Evolutionary conservation across 805 yeast genomes (phyloP), one percentile per base, ranked within the genome.

Genomic region (Saccharomyces eubayanus): DNA sequence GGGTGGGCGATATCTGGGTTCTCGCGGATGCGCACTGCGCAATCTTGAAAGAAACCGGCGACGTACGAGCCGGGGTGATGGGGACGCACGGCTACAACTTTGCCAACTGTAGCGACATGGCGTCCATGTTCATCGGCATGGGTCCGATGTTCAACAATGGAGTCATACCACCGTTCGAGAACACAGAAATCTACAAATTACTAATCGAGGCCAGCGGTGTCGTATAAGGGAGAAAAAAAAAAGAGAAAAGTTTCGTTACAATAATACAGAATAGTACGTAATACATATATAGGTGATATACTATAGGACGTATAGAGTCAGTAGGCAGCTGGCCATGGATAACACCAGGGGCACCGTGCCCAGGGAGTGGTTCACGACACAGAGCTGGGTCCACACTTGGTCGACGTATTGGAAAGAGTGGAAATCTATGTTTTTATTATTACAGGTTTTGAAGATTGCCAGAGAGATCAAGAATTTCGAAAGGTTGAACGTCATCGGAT

Each of bases 1-100:
- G 97, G 55, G 73, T 90, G 24, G 95, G 97, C 0, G 96, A 96
- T 0, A 67, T 90, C 27, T 88, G 96, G 91, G 66, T 90, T 2
- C 73, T 90, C 2, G 96, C 97, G 0, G 78, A 84, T 36, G 82
- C 87, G 5, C 96, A 96, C 0, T 90, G 85, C 70, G 76, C 87
- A 0, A 68, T 89, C 20, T 77, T 88, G 0, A 87, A 91, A 0
- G 76, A 76, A 16, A 78, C 78, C 54, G 79, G 45, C 8, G 50
- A 31, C 14, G 82, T 78, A 76, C 76, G 20, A 56, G 65, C 21
- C 58, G 60, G 43, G 57, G 31, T 53, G 41, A 74, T 74, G 52
- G 97, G 96, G 11, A 86, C 86, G 0, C 96, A 89, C 68, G 97
- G 97, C 2, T 90, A 87, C 66, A 82, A 85, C 64, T 36, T 36